Base-by-base conservation (phyloP, 2,329 filamentous ascomycete genomes). In the Ophiostoma sp. region DNA sequence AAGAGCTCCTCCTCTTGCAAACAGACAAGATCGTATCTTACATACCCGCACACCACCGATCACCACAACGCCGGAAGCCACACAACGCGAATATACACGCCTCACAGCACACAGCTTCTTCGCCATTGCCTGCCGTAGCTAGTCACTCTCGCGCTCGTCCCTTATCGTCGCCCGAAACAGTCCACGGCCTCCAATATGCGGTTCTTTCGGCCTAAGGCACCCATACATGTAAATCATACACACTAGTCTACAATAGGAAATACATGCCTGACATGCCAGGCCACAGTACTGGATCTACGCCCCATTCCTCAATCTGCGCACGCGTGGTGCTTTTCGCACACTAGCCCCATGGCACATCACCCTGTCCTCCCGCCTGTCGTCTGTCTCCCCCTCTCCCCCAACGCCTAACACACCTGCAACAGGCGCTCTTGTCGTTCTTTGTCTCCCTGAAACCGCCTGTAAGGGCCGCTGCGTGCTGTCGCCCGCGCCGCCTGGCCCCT, bases 201-300 rank as follows among this genome's bases (percentile, higher is more conserved):
- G 4, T 52, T 16, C 36, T 52, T 65, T 41, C 18, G 40, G 70
- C 70, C 72, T 74, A 52, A 73, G 72, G 72, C 71, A 69, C 11
- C 42, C n/a, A 68, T 63, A 68, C 70, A 66, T 62, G 12, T 44
- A 42, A 42, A 69, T 44, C 5, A 8, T n/a, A 27, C 3, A 9
- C 16, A 27, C 65, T 68, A 69, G 44, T 47, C 64, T 41, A 0
- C 4, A 36, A 70, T 69, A 44, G 6, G 69, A 60, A 64, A 55
- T 71, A 65, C 11, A n/a, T 49, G 73, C 73, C 72, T 73, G 3
- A 67, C 6, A 18, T 9, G 1, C 64, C 6, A 73, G 70, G 70
- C 66, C 63, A 1, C 72, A 69, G 73, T 73, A 71, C 69, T 47
- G 69, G 45, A 74, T 69, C 68, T 75, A 75, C 74, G 74, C 74